Evolutionary conservation across 441 rosid genomes (phyloP), one percentile per base, ranked within the genome.

Genomic region (Pelargonium cotyledonis): DNA sequence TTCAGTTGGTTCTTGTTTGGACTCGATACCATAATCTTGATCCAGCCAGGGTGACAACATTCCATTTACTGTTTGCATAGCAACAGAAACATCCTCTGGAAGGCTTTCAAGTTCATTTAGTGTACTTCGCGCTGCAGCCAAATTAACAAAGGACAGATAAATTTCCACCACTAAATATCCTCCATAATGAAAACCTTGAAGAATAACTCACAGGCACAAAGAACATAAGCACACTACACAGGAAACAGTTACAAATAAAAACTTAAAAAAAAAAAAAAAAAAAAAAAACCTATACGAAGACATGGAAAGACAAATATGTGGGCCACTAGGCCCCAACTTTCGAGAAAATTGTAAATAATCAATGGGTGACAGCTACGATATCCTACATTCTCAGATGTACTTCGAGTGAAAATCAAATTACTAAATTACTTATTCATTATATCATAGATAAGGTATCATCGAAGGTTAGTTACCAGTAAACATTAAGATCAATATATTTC

Each of bases 61-160:
- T 63, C 58, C 57, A 77, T 76, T 71, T 8, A 76, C 79, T 46
- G 84, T 74, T 76, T 81, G 77, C 51, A 89, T 66, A 5, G 71
- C 72, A 46, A 9, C 51, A 61, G 80, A 44, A 57, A 82, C 85
- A 71, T 83, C 91, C 66, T 77, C 82, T 63, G 85, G 63, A 63
- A 81, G 86, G 63, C 61, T 38, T 58, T 89, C 78, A 4, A 89
- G 83, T 73, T 87, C 92, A 26, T 69, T 70, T n/a, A 89, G 68
- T 61, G 86, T 72, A 73, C 75, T 72, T 82, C 80, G 76, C 9
- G 85, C 96, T 90, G 88, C 82, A 81, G n/a, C 49, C 38, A 5
- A 60, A 46, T 47, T 8, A 69, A 61, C 41, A 63, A 60, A 57
- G 46, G 19, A 65, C 51, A 51, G 3, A 55, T 51, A 44, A 72